phyloP scores from a whole-genome alignment of 2,329 filamentous ascomycete species.

The Fusarium staphyleae region DNA sequence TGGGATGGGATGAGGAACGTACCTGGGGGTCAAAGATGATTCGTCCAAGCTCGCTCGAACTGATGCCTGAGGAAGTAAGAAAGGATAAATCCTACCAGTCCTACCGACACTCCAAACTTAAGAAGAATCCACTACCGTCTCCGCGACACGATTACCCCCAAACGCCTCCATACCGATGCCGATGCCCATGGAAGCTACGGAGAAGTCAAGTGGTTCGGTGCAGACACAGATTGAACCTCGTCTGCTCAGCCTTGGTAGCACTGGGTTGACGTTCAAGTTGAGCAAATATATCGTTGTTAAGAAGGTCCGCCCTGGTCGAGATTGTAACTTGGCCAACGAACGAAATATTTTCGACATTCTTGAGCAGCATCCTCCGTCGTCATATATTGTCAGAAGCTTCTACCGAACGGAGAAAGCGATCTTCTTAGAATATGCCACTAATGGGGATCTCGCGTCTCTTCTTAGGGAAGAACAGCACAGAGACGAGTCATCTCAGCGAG shows the following conservation, averaged over 20 bases:
- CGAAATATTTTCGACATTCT: constrained; percentile 13
- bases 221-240: background rate
- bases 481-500: constrained; percentile 6
- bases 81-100: too few relatives aligned
- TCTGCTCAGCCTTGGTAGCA: constrained; percentile 18
- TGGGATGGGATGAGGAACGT: too few relatives aligned
- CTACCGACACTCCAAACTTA: too few relatives aligned
- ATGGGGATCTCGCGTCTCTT: constrained; percentile 5
- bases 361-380: constrained; percentile 12
- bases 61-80: too few relatives aligned
- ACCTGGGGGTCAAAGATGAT: too few relatives aligned
- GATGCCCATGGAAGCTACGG: background rate
- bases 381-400: constrained; percentile 18
- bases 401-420: constrained; percentile 7
- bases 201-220: background rate
- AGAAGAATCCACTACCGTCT: background rate
- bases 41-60: too few relatives aligned
- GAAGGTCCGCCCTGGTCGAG: constrained; percentile 10
- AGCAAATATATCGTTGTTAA: constrained; percentile 18
- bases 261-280: constrained; percentile 16
- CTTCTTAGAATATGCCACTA: constrained; percentile 15
- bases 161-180: background rate
- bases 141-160: background rate
- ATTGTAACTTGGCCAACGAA: constrained; percentile 3
- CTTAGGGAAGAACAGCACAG: constrained; percentile 6